Evolutionary conservation across 176 grass and related monocot species (phyloP).

Genomic region (Musa troglodytarum): DNA sequence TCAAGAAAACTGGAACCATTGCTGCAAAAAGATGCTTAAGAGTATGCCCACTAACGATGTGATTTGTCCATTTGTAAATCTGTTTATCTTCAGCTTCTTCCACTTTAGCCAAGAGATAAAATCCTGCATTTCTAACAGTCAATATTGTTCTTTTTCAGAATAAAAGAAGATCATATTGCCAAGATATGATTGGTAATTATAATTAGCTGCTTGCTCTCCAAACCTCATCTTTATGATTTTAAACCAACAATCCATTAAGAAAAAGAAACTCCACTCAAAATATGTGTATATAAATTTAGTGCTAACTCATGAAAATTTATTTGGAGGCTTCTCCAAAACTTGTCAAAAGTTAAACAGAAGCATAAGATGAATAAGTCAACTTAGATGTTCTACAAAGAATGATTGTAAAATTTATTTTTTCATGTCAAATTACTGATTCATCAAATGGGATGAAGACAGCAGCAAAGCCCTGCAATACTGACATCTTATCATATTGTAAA

Average conservation of each 20-base stretch:
- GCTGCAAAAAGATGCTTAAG: slow-evolving; percentile 88
- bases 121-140: slow-evolving; percentile 37
- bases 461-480: too few relatives aligned
- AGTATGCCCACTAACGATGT: slow-evolving; percentile 68
- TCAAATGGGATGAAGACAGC: too few relatives aligned
- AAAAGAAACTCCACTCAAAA: background rate
- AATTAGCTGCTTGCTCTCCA: background rate
- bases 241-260: background rate
- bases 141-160: background rate
- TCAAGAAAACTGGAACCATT: slow-evolving; percentile 87
- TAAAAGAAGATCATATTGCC: background rate
- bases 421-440: too few relatives aligned
- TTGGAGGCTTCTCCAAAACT: background rate
- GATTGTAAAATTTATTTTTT: too few relatives aligned
- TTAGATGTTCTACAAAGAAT: background rate
- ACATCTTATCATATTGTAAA: too few relatives aligned
- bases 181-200: background rate
- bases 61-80: slow-evolving; percentile 64
- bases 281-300: background rate
- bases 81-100: slow-evolving; percentile 73
- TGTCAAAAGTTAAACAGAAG: too few relatives aligned
- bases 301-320: background rate
- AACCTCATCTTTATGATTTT: background rate
- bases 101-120: slow-evolving; percentile 90
- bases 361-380: background rate